Evolutionary conservation across 2,329 filamentous ascomycete species (phyloP).

Genomic region (Colletotrichum tabaci): DNA sequence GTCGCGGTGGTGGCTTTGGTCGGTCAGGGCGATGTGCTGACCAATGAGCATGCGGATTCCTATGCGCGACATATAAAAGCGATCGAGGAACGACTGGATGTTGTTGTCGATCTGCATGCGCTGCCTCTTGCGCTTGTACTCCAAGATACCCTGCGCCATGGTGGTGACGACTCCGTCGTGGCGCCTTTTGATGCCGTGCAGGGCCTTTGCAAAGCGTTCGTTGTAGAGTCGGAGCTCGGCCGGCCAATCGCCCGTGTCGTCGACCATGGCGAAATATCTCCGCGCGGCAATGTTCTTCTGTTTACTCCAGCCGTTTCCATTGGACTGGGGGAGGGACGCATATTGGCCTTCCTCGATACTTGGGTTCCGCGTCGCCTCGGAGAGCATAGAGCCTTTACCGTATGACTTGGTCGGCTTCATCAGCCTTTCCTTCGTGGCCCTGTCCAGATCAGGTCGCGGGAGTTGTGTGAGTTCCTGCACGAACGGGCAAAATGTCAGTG

Average conservation of each 20-base stretch:
- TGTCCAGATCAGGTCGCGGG: conserved; percentile 81
- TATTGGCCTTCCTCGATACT: conserved; percentile 90
- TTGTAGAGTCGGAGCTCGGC: conserved; percentile 96
- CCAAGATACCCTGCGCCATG: conserved; percentile 96
- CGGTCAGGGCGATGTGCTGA: conserved; percentile 96
- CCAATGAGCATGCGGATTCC: conserved; percentile 99
- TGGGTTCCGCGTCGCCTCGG: conserved; percentile 90
- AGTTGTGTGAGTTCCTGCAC: conserved; percentile 90
- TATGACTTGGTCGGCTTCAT: conserved; percentile 73
- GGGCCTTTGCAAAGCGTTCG: conserved; percentile 86
- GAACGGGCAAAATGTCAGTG: conserved; percentile 29
- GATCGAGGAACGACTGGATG: conserved; percentile 97
- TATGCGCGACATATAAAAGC: conserved; percentile 99
- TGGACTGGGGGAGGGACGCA: conserved; percentile 60
- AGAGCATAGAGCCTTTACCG: conserved; percentile 77
- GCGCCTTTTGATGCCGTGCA: conserved; percentile 94
- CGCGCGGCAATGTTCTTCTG: conserved; percentile 69
- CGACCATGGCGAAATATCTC: conserved; percentile 92
- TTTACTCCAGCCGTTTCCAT: conserved; percentile 63
- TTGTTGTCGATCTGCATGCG: conserved; percentile 98
- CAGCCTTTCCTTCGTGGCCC: conserved; percentile 85
- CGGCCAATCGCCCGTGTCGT: conserved; percentile 91
- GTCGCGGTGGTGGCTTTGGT: conserved; percentile 90
- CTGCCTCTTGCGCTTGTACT: conserved; percentile 97
- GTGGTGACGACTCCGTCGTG: conserved; percentile 98